phyloP scores from a whole-genome alignment of 345 rosid genomes.

The Rubroshorea leprosula region DNA sequence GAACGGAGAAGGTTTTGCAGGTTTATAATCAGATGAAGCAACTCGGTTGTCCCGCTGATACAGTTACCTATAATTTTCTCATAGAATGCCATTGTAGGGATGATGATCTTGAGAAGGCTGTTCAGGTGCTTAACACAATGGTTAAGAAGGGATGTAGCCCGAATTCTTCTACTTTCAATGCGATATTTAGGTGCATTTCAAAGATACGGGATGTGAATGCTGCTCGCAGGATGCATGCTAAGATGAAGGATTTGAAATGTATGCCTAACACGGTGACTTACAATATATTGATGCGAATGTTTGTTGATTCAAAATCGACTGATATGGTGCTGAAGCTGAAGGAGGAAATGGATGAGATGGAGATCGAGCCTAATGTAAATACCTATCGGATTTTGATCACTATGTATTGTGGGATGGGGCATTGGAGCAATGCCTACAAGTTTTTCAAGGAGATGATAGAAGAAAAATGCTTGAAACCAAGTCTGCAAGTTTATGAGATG shows the following conservation, averaged over 20 bases:
- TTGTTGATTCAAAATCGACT: conserved; percentile 53
- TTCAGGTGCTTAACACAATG: conserved; percentile 66
- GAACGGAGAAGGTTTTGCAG: conserved; percentile 86
- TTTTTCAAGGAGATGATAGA: conserved; percentile 76
- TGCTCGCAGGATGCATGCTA: conserved; percentile 62
- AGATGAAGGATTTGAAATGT: conserved; percentile 69
- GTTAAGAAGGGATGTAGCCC: conserved; percentile 53
- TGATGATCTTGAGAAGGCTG: conserved; percentile 53
- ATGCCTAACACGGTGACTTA: conserved; percentile 60
- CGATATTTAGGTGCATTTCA: conserved; percentile 60
- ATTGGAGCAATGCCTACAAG: conserved; percentile 93
- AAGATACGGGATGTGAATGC: conserved; percentile 77
- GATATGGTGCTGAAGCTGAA: conserved; percentile 93
- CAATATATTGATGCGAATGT: conserved; percentile 78
- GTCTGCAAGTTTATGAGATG: conserved; percentile 55
- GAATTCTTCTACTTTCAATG: conserved; percentile 68
- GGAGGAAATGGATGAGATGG: conserved; percentile 84
- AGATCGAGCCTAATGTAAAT: conserved; percentile 80
- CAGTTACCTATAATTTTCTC: conserved; percentile 65
- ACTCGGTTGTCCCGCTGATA: conserved; percentile 57
- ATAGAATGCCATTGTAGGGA: conserved; percentile 73
- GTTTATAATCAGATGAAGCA: conserved; percentile 92
- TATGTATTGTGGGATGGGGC: conserved; percentile 91
- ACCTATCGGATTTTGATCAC: conserved; percentile 70
- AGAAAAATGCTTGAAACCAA: conserved; percentile 73